A percentile compares a stretch with the other conserved stretches of the same genome.
Evolutionary conservation across 73 alveolate genomes (phyloP).

Genomic region (Symbiodinium natans): DNA sequence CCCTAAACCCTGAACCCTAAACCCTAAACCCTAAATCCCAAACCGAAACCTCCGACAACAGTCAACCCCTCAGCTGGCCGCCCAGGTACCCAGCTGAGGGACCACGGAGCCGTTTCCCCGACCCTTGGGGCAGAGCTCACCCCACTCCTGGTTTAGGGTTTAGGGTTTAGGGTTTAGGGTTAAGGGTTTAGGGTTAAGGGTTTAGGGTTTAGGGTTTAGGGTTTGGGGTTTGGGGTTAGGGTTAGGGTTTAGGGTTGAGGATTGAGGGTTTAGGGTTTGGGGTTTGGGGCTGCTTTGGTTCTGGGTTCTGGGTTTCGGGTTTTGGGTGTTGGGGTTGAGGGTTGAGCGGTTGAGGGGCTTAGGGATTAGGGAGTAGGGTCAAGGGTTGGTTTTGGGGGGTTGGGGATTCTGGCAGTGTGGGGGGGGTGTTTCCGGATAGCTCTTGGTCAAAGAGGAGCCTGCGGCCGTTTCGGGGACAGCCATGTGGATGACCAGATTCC

Average conservation of each 20-base stretch:
- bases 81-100: conserved; percentile 65
- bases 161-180: background rate
- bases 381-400: background rate
- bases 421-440: no score
- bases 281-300: background rate
- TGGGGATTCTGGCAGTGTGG: no score
- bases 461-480: no score
- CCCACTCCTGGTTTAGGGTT: conserved; percentile 24
- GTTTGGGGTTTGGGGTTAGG: background rate
- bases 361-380: background rate
- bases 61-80: background rate
- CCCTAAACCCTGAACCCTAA: background rate
- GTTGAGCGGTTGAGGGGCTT: no score
- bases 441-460: no score
- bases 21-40: background rate
- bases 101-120: conserved; percentile 43
- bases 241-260: no score
- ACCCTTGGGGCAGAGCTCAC: conserved; percentile 76
- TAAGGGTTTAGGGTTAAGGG: background rate
- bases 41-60: no score
- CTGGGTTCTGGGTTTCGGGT: background rate
- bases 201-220: background rate
- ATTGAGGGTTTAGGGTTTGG: background rate
- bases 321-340: no score
- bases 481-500: no score